Percentiles rank a stretch among this genome's conserved stretches.
These are phyloP conservation scores for Scalesia atractyloides DNA, from an alignment of 129 eudicot genomes.

Conservation along the genomic window DNA sequence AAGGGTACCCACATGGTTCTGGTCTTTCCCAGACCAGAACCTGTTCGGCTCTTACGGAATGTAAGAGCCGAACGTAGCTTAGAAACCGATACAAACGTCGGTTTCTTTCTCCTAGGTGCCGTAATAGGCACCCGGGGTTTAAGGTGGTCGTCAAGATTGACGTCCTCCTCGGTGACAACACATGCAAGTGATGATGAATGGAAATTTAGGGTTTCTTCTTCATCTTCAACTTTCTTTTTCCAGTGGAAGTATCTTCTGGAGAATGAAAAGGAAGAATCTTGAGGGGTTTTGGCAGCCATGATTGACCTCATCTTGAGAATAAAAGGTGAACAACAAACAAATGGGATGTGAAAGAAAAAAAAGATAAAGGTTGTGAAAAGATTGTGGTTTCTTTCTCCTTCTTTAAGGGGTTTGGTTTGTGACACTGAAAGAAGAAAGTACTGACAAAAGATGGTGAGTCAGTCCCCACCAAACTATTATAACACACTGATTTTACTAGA, in stretches of 20 bases:
- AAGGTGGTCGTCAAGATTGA: constrained; percentile 21
- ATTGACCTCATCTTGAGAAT: constrained; percentile 68
- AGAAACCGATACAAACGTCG: constrained; percentile 40
- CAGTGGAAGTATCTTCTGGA: constrained; percentile 81
- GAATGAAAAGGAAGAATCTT: constrained; percentile 77
- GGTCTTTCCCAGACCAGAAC: constrained; percentile 51
- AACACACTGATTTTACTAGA: constrained; percentile 24
- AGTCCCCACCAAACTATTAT: constrained; percentile 64
- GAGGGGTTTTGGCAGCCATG: constrained; percentile 75
- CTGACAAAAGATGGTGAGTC: constrained; percentile 77
- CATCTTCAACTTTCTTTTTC: constrained; percentile 57
- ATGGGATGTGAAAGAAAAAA: constrained; percentile 18
- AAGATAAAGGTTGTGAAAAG: constrained; percentile 25
- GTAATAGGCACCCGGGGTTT: constrained; percentile 30
- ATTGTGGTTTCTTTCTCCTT: constrained; percentile 23
- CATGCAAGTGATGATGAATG: constrained; percentile 43
- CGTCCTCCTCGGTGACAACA: constrained; percentile 28
- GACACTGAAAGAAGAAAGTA: constrained; percentile 33
- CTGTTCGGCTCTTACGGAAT: constrained; percentile 37
- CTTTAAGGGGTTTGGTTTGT: constrained; percentile 28
- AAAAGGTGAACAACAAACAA: constrained; percentile 32
- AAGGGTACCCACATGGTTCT: constrained; percentile 68
- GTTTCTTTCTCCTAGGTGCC: constrained; percentile 42
- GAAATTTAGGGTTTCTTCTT: constrained; percentile 52
- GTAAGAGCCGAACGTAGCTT: constrained; percentile 55